Evolutionary conservation across 1,284 basidiomycete genomes (phyloP).

Genomic region (Ganoderma multipileum): DNA sequence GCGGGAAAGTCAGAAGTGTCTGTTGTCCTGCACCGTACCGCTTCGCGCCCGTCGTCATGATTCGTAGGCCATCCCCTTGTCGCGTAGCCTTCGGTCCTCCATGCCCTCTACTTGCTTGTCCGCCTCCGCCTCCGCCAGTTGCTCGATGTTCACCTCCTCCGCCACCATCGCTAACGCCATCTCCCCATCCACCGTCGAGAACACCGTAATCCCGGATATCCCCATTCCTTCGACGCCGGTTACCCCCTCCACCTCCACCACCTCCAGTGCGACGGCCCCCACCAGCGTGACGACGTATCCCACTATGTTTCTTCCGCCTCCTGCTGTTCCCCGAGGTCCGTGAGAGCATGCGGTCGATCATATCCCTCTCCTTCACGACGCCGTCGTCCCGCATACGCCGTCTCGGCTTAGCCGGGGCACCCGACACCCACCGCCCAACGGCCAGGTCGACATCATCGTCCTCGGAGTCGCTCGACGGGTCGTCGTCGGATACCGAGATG

Average conservation of each 20-base stretch:
- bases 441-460: constrained; percentile 13
- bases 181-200: background rate
- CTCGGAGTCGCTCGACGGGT: constrained; percentile 3
- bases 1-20: constrained; percentile 27
- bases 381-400: constrained; percentile 13
- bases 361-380: constrained; percentile 33
- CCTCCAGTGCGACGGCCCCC: constrained; percentile 11
- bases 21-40: constrained; percentile 28
- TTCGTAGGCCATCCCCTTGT: constrained; percentile 9
- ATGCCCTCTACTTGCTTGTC: constrained; percentile 2
- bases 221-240: background rate
- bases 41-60: constrained; percentile 25
- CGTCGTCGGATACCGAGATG: constrained; percentile 10
- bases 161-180: background rate
- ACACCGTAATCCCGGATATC: constrained; percentile 5
- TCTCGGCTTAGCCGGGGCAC: background rate
- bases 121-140: background rate
- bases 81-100: background rate
- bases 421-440: constrained; percentile 12
- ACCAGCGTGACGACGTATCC: background rate
- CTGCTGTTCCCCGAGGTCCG: constrained; percentile 25
- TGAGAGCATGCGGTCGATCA: constrained; percentile 39
- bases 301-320: constrained; percentile 11
- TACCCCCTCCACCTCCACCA: background rate
- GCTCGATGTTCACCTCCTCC: background rate